Evolutionary conservation across 2,329 filamentous ascomycete species (phyloP).

Genomic region (Orbilia ellipsospora): DNA sequence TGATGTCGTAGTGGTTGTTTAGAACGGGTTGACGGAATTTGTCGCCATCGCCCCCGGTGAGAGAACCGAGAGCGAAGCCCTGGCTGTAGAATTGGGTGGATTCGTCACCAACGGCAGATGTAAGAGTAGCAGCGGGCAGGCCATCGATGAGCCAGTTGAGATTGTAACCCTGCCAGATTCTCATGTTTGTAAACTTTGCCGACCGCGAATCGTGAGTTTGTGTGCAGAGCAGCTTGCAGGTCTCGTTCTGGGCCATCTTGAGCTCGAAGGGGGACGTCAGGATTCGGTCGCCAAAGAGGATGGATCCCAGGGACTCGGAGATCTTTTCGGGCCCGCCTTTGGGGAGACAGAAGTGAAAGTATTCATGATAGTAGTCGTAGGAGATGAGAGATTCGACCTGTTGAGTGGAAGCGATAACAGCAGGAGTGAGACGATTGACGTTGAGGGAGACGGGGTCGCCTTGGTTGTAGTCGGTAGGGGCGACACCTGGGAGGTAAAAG

Average conservation of each 20-base stretch:
- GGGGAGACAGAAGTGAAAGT: constrained; percentile 88
- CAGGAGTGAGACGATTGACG: constrained; percentile 91
- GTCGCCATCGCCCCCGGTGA: constrained; percentile 60
- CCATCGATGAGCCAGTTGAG: constrained; percentile 97
- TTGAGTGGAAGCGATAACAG: constrained; percentile 79
- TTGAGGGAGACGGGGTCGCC: constrained; percentile 84
- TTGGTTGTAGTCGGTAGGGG: constrained; percentile 87
- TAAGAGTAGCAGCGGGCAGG: constrained; percentile 81
- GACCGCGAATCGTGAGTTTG: constrained; percentile 74
- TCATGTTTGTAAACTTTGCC: constrained; percentile 81
- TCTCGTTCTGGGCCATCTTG: constrained; percentile 85
- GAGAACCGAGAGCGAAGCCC: constrained; percentile 81
- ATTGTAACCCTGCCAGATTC: constrained; percentile 87
- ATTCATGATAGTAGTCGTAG: constrained; percentile 93
- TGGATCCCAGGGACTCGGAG: constrained; percentile 91
- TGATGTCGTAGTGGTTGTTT: constrained; percentile 96
- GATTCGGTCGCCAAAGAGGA: constrained; percentile 96
- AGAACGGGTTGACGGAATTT: constrained; percentile 68
- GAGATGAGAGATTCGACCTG: constrained; percentile 91
- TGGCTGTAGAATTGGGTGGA: constrained; percentile 87
- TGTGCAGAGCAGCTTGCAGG: constrained; percentile 82
- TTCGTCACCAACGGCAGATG: constrained; percentile 72
- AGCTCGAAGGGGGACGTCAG: constrained; percentile 95
- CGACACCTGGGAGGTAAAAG: constrained; percentile 96
- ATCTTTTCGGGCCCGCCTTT: constrained; percentile 80